Conservation (phyloP, 495 filamentous ascomycete species). For the Penicillium dipodomyicola region DNA sequence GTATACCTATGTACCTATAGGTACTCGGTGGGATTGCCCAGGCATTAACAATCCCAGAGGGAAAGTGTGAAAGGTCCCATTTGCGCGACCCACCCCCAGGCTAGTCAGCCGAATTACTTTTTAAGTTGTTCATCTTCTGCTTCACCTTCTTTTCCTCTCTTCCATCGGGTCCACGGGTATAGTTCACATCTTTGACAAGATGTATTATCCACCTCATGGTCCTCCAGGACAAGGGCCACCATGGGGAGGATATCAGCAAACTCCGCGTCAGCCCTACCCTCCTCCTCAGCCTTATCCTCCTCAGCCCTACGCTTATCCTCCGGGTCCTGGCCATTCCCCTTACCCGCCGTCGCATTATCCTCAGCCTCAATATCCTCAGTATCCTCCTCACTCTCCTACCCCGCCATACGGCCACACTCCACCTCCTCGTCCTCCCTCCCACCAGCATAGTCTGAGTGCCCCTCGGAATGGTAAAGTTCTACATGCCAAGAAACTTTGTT, state of each 20-base stretch:
- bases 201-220: constrained; percentile 20
- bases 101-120: constrained; percentile 5
- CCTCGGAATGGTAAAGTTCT: constrained; percentile 17
- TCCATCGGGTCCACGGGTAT: neutral
- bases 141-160: neutral
- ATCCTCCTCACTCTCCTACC: constrained; percentile 17
- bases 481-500: neutral
- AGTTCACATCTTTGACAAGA: neutral
- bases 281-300: constrained; percentile 27
- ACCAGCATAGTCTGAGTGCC: constrained; percentile 13
- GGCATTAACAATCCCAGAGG: neutral
- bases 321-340: constrained; percentile 5
- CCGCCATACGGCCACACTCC: constrained; percentile 15
- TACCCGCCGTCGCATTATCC: constrained; percentile 21
- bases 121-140: neutral
- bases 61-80: neutral
- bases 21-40: neutral
- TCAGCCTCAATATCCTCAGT: constrained; percentile 12
- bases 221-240: constrained; percentile 26
- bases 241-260: constrained; percentile 30
- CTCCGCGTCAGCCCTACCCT: constrained; percentile 25
- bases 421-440: constrained; percentile 14
- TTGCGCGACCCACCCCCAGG: constrained; percentile 2
- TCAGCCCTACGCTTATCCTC: constrained; percentile 18
- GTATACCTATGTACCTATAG: no score